These are phyloP conservation scores for Euphorbia celastroides DNA, from an alignment of 441 rosid species.

Conservation along the genomic window DNA sequence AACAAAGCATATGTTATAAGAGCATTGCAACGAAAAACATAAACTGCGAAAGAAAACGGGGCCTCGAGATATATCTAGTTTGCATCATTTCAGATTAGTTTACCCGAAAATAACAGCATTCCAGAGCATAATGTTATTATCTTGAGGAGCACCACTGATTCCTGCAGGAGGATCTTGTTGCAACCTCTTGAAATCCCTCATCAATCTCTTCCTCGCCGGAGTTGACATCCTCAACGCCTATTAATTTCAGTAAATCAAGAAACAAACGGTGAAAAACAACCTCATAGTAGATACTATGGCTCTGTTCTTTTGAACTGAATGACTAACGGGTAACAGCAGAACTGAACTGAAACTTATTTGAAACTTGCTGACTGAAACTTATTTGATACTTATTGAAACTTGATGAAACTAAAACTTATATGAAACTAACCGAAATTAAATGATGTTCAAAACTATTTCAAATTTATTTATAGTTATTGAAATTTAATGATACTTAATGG, in stretches of 20 bases:
- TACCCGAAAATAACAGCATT: conserved; percentile 77
- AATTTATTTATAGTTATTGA: too few species aligned
- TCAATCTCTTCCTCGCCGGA: conserved; percentile 74
- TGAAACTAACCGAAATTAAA: too few species aligned
- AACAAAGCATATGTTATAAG: not conserved
- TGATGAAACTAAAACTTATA: too few species aligned
- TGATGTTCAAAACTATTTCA: too few species aligned
- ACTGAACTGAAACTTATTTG: too few species aligned
- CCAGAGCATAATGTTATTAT: conserved; percentile 73
- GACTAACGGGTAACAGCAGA: too few species aligned
- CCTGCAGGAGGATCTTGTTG: conserved; percentile 85
- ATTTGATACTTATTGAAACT: too few species aligned
- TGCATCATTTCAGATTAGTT: not conserved
- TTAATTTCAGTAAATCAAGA: not conserved
- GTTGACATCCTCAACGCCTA: conserved; percentile 48
- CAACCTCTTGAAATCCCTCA: conserved; percentile 82
- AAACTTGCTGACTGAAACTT: too few species aligned
- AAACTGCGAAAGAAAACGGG: not conserved
- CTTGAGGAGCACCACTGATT: conserved; percentile 72
- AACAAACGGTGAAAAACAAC: not conserved
- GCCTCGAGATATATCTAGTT: not conserved
- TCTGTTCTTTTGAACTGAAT: too few species aligned
- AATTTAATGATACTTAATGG: too few species aligned
- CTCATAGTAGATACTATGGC: too few species aligned
- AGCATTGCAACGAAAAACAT: not conserved